Percentiles rank a stretch among this genome's conserved stretches.
Evolutionary conservation across 371 early-diverging fungal species (phyloP).

Genomic region (Lichtheimia corymbifera): DNA sequence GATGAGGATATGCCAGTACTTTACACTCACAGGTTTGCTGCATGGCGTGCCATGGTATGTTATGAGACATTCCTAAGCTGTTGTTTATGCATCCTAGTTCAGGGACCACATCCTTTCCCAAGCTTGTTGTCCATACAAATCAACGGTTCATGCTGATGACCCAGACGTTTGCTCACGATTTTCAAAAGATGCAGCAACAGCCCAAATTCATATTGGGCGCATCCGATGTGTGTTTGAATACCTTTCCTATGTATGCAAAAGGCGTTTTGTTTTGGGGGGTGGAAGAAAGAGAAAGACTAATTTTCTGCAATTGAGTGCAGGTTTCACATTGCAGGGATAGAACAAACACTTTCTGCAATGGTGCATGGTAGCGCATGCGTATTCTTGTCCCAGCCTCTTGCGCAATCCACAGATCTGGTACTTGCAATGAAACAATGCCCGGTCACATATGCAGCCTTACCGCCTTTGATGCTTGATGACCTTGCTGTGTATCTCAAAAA

Average conservation of each 20-base stretch:
- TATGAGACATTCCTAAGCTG: neutral
- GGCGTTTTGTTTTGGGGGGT: neutral
- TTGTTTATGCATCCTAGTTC: conserved; percentile 13
- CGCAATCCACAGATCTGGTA: neutral
- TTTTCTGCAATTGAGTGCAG: neutral
- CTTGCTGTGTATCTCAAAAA: neutral
- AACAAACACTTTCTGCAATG: too few species aligned
- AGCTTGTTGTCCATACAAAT: conserved; percentile 21
- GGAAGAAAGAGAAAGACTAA: neutral
- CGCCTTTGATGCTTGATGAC: conserved; percentile 11
- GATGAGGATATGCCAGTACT: too few species aligned
- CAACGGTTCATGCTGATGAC: conserved; percentile 4
- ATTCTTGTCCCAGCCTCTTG: neutral
- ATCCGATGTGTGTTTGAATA: neutral
- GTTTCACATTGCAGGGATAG: too few species aligned
- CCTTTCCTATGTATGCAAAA: neutral
- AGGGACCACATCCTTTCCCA: conserved; percentile 27
- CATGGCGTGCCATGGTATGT: too few species aligned
- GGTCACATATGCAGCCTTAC: conserved; percentile 2
- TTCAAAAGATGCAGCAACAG: too few species aligned
- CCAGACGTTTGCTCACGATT: neutral
- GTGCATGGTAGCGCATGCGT: neutral
- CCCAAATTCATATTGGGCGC: neutral
- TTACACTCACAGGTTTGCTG: too few species aligned
- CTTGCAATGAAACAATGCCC: neutral